Conservation (phyloP, 2,329 filamentous ascomycete species). For the Penicillium palitans region DNA sequence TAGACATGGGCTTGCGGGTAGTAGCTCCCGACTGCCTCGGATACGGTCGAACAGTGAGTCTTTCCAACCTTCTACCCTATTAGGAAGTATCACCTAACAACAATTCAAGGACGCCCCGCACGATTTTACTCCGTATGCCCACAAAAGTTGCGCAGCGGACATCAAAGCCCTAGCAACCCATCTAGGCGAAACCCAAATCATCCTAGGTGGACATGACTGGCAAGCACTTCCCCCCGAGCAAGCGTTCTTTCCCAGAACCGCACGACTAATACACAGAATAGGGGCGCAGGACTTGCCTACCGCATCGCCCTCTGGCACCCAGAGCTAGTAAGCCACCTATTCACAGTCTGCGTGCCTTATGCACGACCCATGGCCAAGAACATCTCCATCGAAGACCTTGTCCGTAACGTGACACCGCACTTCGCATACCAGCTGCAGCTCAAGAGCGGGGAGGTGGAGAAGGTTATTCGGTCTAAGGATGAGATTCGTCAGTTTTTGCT, state of each 20-base stretch:
- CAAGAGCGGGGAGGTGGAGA: slow-evolving; percentile 65
- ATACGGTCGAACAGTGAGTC: slow-evolving; percentile 69
- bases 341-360: slow-evolving; percentile 80
- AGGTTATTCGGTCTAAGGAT: slow-evolving; percentile 56
- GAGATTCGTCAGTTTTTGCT: slow-evolving; percentile 70
- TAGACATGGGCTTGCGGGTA: slow-evolving; percentile 71
- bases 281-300: slow-evolving; percentile 77
- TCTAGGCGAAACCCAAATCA: slow-evolving; percentile 59
- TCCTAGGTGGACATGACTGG: slow-evolving; percentile 92
- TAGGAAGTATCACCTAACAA: slow-evolving; percentile 31
- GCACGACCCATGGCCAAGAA: slow-evolving; percentile 55
- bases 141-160: slow-evolving; percentile 72
- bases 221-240: slow-evolving; percentile 19
- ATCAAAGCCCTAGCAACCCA: slow-evolving; percentile 69
- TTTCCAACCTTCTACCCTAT: background rate
- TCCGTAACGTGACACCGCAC: slow-evolving; percentile 60
- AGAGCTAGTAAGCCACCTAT: slow-evolving; percentile 69
- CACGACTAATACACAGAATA: slow-evolving; percentile 21
- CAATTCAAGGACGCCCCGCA: slow-evolving; percentile 58
- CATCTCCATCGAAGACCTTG: slow-evolving; percentile 60
- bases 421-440: slow-evolving; percentile 87
- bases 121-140: slow-evolving; percentile 62
- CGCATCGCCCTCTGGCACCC: slow-evolving; percentile 73
- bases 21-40: slow-evolving; percentile 85
- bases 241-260: background rate